A percentile compares a stretch with the other conserved stretches of the same genome.
phyloP scores from a whole-genome alignment of 2,329 filamentous ascomycete species.

The Magnaporthiopsis incrustans region DNA sequence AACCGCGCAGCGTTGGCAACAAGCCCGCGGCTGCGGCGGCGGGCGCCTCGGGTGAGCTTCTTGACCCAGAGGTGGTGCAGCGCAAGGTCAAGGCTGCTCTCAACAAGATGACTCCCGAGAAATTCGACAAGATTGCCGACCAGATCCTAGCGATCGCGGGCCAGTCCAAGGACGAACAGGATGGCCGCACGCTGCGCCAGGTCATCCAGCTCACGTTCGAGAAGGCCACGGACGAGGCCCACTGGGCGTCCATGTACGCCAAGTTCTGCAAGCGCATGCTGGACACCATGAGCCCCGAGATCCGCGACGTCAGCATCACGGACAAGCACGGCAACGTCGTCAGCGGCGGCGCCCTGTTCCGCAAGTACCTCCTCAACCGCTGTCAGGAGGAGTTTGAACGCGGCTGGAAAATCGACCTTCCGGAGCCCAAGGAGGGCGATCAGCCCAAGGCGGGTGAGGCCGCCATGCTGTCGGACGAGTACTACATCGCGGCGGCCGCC shows the following conservation, averaged over 20 bases:
- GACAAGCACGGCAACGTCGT: conserved; percentile 83
- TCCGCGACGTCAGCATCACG: conserved; percentile 89
- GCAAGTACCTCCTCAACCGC: conserved; percentile 96
- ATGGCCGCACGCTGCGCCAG: conserved; percentile 89
- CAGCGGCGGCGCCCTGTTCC: conserved; percentile 87
- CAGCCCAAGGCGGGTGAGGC: conserved; percentile 64
- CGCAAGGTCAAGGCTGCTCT: conserved; percentile 96
- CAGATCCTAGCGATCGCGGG: conserved; percentile 88
- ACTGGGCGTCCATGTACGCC: conserved; percentile 98
- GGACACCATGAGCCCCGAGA: conserved; percentile 87
- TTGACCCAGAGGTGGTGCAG: conserved; percentile 90
- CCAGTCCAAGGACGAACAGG: conserved; percentile 91
- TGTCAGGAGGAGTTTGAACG: conserved; percentile 99
- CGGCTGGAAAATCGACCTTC: conserved; percentile 87
- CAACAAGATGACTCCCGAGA: conserved; percentile 99
- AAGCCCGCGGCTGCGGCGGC: conserved; percentile 24
- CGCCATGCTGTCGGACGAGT: conserved; percentile 86
- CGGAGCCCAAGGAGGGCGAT: conserved; percentile 63
- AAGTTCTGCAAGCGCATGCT: conserved; percentile 98
- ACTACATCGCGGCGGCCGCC: conserved; percentile 86
- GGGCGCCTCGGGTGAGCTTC: conserved; percentile 39
- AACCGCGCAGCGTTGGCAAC: conserved; percentile 63
- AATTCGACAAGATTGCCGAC: conserved; percentile 91
- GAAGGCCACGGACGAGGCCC: conserved; percentile 96
- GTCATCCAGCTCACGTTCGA: conserved; percentile 99